phyloP scores from a whole-genome alignment of 345 rosid genomes.

The Turritis glabra region DNA sequence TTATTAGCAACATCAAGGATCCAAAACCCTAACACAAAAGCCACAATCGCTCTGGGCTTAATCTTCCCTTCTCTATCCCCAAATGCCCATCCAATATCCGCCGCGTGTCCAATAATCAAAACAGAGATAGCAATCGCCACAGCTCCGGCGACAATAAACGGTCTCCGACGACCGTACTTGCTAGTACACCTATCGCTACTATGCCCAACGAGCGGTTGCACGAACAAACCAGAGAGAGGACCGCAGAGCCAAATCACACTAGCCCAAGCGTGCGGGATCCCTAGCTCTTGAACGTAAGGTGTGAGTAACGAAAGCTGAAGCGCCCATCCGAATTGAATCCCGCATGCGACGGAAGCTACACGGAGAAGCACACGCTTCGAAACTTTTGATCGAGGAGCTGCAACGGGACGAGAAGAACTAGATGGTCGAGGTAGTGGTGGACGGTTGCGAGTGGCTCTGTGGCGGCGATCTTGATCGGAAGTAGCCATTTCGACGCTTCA shows the following conservation, averaged over 20 bases:
- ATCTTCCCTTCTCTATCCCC: conserved; percentile 60
- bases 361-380: conserved; percentile 69
- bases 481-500: conserved; percentile 21
- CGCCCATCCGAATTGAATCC: conserved; percentile 99
- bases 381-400: conserved; percentile 42
- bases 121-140: conserved; percentile 59
- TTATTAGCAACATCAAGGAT: conserved; percentile 91
- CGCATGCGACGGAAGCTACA: conserved; percentile 90
- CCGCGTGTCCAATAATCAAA: conserved; percentile 72
- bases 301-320: conserved; percentile 91
- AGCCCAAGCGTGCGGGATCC: conserved; percentile 96
- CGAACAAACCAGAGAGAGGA: conserved; percentile 85
- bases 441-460: conserved; percentile 37
- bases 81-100: conserved; percentile 84
- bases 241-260: conserved; percentile 98
- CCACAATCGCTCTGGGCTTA: conserved; percentile 74
- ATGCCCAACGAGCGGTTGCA: conserved; percentile 92
- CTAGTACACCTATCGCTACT: conserved; percentile 87
- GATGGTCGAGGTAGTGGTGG: conserved; percentile 20
- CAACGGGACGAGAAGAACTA: conserved; percentile 36
- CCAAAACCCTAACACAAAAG: conserved; percentile 89
- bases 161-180: conserved; percentile 89
- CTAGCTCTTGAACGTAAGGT: conserved; percentile 96
- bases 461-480: conserved; percentile 41
- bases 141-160: conserved; percentile 72